Conservation (phyloP, 2,329 filamentous ascomycete species). For the Cytospora paraplurivora region DNA sequence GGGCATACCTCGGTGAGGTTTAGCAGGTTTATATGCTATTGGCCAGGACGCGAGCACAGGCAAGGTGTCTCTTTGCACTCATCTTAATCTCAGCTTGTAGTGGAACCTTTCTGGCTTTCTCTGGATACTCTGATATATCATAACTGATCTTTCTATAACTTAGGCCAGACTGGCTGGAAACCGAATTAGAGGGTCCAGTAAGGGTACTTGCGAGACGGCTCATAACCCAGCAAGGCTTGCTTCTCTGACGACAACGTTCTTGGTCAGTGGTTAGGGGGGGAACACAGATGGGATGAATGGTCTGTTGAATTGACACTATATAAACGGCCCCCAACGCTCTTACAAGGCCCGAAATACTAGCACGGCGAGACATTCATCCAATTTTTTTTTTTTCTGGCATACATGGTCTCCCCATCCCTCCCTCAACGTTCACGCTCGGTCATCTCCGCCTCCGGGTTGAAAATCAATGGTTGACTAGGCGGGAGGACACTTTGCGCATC, state of each 20-base stretch:
- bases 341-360: not conserved
- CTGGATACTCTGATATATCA: not conserved
- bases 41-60: not conserved
- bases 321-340: not conserved
- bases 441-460: slow-evolving; percentile 13
- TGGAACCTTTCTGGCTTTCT: not conserved
- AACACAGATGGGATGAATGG: not conserved
- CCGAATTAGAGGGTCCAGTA: too few species aligned
- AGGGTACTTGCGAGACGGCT: too few species aligned
- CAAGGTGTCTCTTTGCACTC: not conserved
- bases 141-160: too few species aligned
- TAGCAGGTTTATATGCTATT: not conserved
- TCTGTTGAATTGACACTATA: not conserved
- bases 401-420: not conserved
- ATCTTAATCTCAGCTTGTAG: not conserved
- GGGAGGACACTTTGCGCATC: not conserved
- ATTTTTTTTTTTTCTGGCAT: not conserved
- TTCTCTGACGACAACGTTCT: not conserved
- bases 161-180: too few species aligned
- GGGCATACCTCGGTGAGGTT: not conserved
- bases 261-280: not conserved
- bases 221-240: not conserved
- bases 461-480: not conserved
- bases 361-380: slow-evolving; percentile 9
- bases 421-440: slow-evolving; percentile 3